Conservation (phyloP, 2,329 filamentous ascomycete species). For the Pseudocercospora vitis region DNA sequence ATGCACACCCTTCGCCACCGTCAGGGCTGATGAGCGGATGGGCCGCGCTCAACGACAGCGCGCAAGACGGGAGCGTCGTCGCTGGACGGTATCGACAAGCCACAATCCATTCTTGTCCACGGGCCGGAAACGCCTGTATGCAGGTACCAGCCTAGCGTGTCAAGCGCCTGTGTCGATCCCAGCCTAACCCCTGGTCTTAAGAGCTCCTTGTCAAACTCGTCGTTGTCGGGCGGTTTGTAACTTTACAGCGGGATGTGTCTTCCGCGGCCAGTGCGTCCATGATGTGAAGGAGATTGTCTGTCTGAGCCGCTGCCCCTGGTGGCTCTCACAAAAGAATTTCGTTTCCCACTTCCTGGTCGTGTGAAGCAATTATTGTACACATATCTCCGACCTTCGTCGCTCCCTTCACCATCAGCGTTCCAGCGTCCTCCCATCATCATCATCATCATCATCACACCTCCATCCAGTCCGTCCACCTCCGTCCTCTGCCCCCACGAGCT, state of each 20-base stretch:
- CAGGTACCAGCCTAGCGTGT: conserved; percentile 10
- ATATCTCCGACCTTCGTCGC: conserved; percentile 9
- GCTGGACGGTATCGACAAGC: conserved; percentile 3
- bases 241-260: conserved; percentile 6
- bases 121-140: conserved; percentile 2
- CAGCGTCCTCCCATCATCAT: neutral
- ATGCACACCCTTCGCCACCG: too few species aligned
- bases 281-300: conserved; percentile 8
- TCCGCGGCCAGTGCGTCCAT: conserved; percentile 10
- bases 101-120: conserved; percentile 8
- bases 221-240: conserved; percentile 9
- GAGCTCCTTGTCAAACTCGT: conserved; percentile 8
- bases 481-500: neutral
- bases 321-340: conserved; percentile 10
- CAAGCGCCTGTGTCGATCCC: conserved; percentile 7
- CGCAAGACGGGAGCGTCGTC: conserved; percentile 1
- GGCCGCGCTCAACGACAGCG: neutral
- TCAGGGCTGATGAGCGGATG: too few species aligned
- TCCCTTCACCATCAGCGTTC: conserved; percentile 3
- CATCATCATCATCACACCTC: neutral
- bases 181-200: conserved; percentile 5
- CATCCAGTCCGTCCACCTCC: too few species aligned
- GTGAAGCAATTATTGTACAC: conserved; percentile 5
- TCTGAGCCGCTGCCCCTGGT: conserved; percentile 9
- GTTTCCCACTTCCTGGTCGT: conserved; percentile 3